phyloP scores from a whole-genome alignment of 305 asterid genomes.

The Fraxinus xanthoxyloides region DNA sequence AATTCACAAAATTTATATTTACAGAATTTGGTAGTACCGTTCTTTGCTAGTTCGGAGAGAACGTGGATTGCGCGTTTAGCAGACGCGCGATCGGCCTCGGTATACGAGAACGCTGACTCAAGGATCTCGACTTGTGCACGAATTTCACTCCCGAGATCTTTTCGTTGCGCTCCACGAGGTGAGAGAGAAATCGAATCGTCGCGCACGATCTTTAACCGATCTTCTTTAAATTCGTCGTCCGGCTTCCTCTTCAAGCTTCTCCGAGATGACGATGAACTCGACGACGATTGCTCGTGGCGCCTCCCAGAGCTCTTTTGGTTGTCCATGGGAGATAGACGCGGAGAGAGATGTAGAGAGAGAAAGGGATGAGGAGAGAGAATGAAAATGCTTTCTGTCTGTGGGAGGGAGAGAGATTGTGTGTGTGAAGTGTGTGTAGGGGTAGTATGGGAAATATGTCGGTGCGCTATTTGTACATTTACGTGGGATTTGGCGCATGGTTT shows the following conservation, averaged over 20 bases:
- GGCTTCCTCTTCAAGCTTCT: constrained; percentile 86
- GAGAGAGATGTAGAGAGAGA: constrained; percentile 17
- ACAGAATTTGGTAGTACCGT: constrained; percentile 48
- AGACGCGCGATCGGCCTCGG: constrained; percentile 81
- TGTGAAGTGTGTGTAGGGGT: neutral
- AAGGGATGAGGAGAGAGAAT: constrained; percentile 28
- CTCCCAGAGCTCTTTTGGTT: constrained; percentile 58
- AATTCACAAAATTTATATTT: neutral
- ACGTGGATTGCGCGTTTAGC: constrained; percentile 78
- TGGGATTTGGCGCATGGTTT: neutral
- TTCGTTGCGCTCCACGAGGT: constrained; percentile 46
- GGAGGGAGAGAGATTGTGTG: constrained; percentile 1
- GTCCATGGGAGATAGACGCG: constrained; percentile 52
- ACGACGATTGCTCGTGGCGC: constrained; percentile 62
- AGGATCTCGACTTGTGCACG: constrained; percentile 82
- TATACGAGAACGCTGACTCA: constrained; percentile 44
- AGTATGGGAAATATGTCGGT: neutral
- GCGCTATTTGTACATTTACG: neutral
- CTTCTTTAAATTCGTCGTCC: constrained; percentile 58
- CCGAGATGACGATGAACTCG: constrained; percentile 42
- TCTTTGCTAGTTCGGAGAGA: constrained; percentile 86
- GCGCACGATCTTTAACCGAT: constrained; percentile 48
- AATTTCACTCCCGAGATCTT: constrained; percentile 66
- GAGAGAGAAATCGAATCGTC: constrained; percentile 35
- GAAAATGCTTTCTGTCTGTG: constrained; percentile 6